phyloP scores from a whole-genome alignment of 2,329 filamentous ascomycete genomes.

The Fusarium heterosporum region DNA sequence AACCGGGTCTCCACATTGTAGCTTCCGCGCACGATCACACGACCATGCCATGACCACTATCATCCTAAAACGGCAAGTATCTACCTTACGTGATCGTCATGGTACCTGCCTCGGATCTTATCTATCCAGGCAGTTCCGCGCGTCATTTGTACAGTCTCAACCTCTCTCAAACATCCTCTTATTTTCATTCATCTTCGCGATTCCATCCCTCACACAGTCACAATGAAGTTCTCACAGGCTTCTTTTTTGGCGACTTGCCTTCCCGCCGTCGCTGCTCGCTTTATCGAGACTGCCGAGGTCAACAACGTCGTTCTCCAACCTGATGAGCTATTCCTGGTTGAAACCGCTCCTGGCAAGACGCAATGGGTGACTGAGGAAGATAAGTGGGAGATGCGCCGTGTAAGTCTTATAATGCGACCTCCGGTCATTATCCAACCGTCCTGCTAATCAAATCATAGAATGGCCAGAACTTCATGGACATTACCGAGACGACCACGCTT shows the following conservation, averaged over 20 bases:
- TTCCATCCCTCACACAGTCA: background rate
- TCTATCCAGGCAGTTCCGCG: constrained; percentile 16
- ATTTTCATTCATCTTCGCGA: constrained; percentile 8
- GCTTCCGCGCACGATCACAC: constrained; percentile 35
- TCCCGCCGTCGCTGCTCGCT: constrained; percentile 67
- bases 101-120: constrained; percentile 35
- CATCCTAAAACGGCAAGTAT: constrained; percentile 38
- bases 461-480: constrained; percentile 92
- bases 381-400: constrained; percentile 90
- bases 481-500: constrained; percentile 76
- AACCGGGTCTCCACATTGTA: constrained; percentile 38
- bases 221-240: constrained; percentile 66
- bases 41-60: constrained; percentile 32
- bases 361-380: constrained; percentile 92
- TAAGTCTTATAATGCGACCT: constrained; percentile 57
- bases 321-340: constrained; percentile 73
- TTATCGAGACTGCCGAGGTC: constrained; percentile 64
- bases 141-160: constrained; percentile 27
- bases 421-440: too few relatives aligned
- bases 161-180: constrained; percentile 24
- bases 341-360: constrained; percentile 84
- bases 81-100: constrained; percentile 42
- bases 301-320: constrained; percentile 63
- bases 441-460: constrained; percentile 64
- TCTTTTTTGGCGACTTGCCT: constrained; percentile 67